A percentile compares a stretch with the other conserved stretches of the same genome.
These are phyloP conservation scores for Septoria linicola DNA, from an alignment of 2,329 filamentous ascomycete species.

Conservation along the genomic window DNA sequence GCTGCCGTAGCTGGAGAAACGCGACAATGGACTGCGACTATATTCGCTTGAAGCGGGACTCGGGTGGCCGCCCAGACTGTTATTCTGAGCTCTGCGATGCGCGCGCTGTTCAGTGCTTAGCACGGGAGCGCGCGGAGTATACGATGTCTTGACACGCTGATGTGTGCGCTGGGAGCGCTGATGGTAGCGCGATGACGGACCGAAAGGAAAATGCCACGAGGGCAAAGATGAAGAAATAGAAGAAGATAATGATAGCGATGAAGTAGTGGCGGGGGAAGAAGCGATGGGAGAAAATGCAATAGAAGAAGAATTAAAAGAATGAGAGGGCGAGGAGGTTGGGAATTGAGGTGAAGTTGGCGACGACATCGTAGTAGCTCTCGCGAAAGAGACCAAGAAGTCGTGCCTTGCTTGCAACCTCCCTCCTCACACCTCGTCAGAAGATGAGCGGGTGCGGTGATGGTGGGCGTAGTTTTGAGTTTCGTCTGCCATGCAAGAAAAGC, in stretches of 20 bases:
- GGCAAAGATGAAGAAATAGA: slow-evolving; percentile 17
- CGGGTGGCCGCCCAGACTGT: slow-evolving; percentile 19
- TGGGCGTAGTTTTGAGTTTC: background rate
- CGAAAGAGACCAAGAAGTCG: slow-evolving; percentile 11
- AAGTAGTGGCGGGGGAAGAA: slow-evolving; percentile 11
- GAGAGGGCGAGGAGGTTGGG: slow-evolving; percentile 18
- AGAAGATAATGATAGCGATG: slow-evolving; percentile 1
- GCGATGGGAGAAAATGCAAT: slow-evolving; percentile 16
- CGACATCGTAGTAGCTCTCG: slow-evolving; percentile 15
- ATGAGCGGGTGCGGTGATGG: background rate
- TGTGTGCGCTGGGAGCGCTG: slow-evolving; percentile 21
- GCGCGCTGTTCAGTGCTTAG: slow-evolving; percentile 34
- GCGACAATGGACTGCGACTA: slow-evolving; percentile 24
- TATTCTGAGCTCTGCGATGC: slow-evolving; percentile 31
- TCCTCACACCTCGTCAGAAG: slow-evolving; percentile 7
- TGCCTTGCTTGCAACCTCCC: slow-evolving; percentile 12
- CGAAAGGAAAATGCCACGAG: slow-evolving; percentile 35
- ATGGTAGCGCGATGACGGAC: slow-evolving; percentile 37
- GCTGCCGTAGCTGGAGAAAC: slow-evolving; percentile 19
- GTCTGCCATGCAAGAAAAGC: background rate
- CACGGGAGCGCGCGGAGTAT: slow-evolving; percentile 29
- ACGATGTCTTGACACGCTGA: slow-evolving; percentile 26
- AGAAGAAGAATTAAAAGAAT: slow-evolving; percentile 13
- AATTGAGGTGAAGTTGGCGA: slow-evolving; percentile 16
- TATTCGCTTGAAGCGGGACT: slow-evolving; percentile 21